Evolutionary conservation across 176 grass and related monocot species (phyloP).

Genomic region (Luzula sylvatica): DNA sequence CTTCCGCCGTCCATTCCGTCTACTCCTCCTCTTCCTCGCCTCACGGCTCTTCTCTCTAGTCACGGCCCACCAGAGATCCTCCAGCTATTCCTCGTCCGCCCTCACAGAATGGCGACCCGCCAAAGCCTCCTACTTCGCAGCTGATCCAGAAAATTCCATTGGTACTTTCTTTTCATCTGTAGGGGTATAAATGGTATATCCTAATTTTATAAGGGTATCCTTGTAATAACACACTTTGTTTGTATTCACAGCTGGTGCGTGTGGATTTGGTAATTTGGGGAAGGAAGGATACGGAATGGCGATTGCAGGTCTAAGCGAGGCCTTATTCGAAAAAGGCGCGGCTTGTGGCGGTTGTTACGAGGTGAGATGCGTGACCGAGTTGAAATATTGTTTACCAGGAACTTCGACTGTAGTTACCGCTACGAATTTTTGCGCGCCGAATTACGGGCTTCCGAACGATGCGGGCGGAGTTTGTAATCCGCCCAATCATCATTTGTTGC

Average conservation of each 20-base stretch:
- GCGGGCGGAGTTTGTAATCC: constrained; percentile 85
- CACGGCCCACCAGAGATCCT: constrained; percentile 40
- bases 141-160: constrained; percentile 83
- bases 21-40: constrained; percentile 27
- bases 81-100: constrained; percentile 41
- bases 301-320: constrained; percentile 79
- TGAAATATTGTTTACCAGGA: constrained; percentile 84
- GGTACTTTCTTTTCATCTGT: constrained; percentile 26
- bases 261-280: constrained; percentile 91
- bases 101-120: constrained; percentile 89
- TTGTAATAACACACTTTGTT: background rate
- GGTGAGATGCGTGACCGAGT: constrained; percentile 78
- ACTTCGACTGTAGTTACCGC: constrained; percentile 88
- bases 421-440: constrained; percentile 95
- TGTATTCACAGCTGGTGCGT: constrained; percentile 56
- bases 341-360: constrained; percentile 96
- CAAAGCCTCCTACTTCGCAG: constrained; percentile 89
- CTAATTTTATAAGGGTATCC: too few relatives aligned
- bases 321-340: constrained; percentile 74
- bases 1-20: constrained; percentile 16
- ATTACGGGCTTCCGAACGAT: constrained; percentile 68
- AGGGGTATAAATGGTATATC: too few relatives aligned
- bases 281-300: constrained; percentile 90
- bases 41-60: constrained; percentile 13
- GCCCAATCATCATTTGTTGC: constrained; percentile 90